Evolutionary conservation across 371 early-diverging fungal genomes (phyloP).

Genomic region (Capniomyces stellatus): DNA sequence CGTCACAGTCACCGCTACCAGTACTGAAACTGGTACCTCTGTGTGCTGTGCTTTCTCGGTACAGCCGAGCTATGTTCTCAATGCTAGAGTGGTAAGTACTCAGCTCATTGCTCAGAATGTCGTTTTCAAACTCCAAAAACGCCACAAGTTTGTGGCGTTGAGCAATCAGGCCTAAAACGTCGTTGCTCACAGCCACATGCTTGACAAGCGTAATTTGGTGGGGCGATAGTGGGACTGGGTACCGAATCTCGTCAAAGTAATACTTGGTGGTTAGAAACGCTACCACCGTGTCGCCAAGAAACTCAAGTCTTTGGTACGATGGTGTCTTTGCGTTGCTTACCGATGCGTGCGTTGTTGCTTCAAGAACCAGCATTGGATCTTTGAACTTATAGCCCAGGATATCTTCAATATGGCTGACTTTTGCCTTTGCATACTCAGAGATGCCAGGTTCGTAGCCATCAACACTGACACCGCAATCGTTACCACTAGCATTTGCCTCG

Average conservation of each 20-base stretch:
- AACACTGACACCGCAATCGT: neutral
- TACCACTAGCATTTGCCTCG: neutral
- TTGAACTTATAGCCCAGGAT: constrained; percentile 52
- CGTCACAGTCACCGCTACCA: neutral
- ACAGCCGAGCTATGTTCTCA: neutral
- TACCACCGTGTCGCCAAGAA: constrained; percentile 83
- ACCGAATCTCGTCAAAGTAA: constrained; percentile 34
- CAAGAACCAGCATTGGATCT: constrained; percentile 36
- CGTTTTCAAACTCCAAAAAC: neutral
- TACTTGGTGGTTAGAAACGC: constrained; percentile 59
- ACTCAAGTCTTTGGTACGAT: constrained; percentile 87
- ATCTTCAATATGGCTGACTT: constrained; percentile 25
- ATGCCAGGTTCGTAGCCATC: no score
- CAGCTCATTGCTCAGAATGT: neutral
- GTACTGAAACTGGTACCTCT: neutral
- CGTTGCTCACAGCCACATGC: constrained; percentile 75
- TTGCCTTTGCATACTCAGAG: constrained; percentile 14
- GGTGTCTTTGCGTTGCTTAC: constrained; percentile 29
- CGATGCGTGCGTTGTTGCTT: constrained; percentile 79
- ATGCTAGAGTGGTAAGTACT: neutral
- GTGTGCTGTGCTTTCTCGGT: no score
- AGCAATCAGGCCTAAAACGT: constrained; percentile 49
- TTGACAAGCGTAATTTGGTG: constrained; percentile 42
- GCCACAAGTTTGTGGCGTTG: neutral
- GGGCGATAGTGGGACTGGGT: constrained; percentile 42